Base-by-base conservation (phyloP, 2,329 filamentous ascomycete species). In the Penicillium sp. region DNA sequence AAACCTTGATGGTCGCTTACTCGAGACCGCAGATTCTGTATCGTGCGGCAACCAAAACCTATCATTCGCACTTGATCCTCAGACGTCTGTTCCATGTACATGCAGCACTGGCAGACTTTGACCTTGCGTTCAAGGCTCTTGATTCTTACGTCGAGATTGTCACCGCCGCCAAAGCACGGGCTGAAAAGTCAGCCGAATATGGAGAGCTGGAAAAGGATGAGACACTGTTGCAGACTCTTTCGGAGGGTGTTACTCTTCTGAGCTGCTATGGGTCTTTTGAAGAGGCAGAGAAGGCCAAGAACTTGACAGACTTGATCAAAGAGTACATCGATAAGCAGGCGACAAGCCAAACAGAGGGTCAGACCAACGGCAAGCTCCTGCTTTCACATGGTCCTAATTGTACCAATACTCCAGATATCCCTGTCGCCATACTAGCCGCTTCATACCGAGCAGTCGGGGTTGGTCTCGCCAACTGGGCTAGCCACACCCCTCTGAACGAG, bases 101-200 rank as follows among this genome's bases (percentile, higher is more conserved):
- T 72, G 81, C 93, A 19, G 85, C 91, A 2, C 81, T 97, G 19
- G 91, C 92, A 9, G 93, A 99, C 65, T 98, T 97, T 64, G 91
- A 96, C 55, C 79, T 98, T 49, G 93, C 93, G 1, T 87, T 96
- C 72, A 92, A 92, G 70, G 90, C 95, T 0, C 90, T 97, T 61
- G 90, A 96, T 71, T 93, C 93, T 0, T 99, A 98, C 73, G 80
- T 96, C 37, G 90, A 96, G 54, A 90, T 99, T 62, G 85, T 96
- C 54, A 89, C 88, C 60, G 90, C 90, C 69, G 91, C 89, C 55
- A 96, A 93, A 75, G 90, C 91, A 21, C 85, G 93, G 42, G 87
- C 91, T 3, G 87, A 90, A 66, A 96, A 96, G 76, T 79, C 79
- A 24, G 82, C 72, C 1, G 66, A 76, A n/a, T 71, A 67, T 16